Evolutionary conservation across 495 filamentous ascomycete species (phyloP).

Genomic region (Podospora didyma): DNA sequence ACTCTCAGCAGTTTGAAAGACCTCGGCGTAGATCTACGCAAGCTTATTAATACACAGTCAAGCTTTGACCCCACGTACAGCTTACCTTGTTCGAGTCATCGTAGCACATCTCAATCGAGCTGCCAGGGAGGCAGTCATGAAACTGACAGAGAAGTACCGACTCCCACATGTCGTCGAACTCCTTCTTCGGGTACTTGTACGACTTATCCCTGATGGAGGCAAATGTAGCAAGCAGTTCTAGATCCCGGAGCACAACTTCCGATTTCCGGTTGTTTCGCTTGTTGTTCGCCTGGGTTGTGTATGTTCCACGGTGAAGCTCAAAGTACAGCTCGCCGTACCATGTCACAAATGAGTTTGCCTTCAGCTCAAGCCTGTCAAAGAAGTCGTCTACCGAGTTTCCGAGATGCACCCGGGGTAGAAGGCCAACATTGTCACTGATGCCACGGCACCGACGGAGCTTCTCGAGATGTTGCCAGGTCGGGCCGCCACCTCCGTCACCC

Average conservation of each 20-base stretch:
- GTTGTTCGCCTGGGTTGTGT: constrained; percentile 96
- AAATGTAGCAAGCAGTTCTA: constrained; percentile 85
- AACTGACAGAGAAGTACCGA: constrained; percentile 82
- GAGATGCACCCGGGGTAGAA: constrained; percentile 82
- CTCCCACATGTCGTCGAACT: constrained; percentile 95
- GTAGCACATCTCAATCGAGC: constrained; percentile 94
- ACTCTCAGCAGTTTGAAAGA: constrained; percentile 72
- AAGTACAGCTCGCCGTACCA: constrained; percentile 99
- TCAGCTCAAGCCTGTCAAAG: constrained; percentile 74
- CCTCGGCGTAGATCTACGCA: constrained; percentile 64
- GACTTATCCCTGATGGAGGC: constrained; percentile 64
- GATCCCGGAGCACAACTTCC: constrained; percentile 77
- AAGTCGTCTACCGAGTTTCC: constrained; percentile 95
- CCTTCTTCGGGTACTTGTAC: constrained; percentile 88
- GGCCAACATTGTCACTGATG: constrained; percentile 79
- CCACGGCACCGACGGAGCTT: constrained; percentile 94
- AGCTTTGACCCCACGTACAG: background rate
- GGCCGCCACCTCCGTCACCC: constrained; percentile 92
- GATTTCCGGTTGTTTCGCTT: constrained; percentile 87
- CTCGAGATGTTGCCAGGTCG: constrained; percentile 89
- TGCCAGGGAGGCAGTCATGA: constrained; percentile 96
- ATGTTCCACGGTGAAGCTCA: constrained; percentile 92
- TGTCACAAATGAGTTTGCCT: constrained; percentile 78
- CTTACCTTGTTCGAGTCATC: constrained; percentile 78
- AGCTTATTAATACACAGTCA: constrained; percentile 8